phyloP scores from a whole-genome alignment of 1,284 basidiomycete species.

The Tilletia walkeri region DNA sequence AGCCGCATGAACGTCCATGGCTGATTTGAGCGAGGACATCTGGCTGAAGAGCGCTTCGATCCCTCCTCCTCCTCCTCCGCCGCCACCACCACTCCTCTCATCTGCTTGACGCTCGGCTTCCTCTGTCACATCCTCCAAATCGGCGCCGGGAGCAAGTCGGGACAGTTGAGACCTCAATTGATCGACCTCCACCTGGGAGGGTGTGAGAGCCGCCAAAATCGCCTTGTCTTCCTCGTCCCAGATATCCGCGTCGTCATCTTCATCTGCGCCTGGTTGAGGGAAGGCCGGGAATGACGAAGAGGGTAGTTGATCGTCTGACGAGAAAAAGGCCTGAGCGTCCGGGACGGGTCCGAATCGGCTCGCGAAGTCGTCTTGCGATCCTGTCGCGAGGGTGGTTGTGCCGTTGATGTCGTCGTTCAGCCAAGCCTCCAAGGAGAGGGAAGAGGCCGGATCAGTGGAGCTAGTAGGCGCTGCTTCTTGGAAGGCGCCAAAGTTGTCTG shows the following conservation, averaged over 20 bases:
- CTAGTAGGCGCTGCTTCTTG: neutral
- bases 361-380: neutral
- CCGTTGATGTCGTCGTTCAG: neutral
- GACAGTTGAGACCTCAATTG: neutral
- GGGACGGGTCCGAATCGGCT: constrained; percentile 3
- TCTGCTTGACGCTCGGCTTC: too few relatives aligned
- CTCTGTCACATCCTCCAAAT: too few relatives aligned
- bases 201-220: neutral
- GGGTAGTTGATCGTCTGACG: neutral
- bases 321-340: neutral
- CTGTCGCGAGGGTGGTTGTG: neutral
- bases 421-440: too few relatives aligned
- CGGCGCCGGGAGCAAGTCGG: neutral
- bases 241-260: neutral
- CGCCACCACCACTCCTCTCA: too few relatives aligned
- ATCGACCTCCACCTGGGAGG: neutral
- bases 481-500: constrained; percentile 7
- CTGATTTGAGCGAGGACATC: constrained; percentile 3
- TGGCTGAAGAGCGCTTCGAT: neutral
- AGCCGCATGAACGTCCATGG: neutral
- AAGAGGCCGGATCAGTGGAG: neutral
- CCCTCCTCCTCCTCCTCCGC: too few relatives aligned
- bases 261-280: neutral
- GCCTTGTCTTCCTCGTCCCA: neutral
- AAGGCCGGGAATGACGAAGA: too few relatives aligned